Percentiles rank a stretch among this genome's conserved stretches.
phyloP scores from a whole-genome alignment of 306 rosid species.

The Lupinus albus region DNA sequence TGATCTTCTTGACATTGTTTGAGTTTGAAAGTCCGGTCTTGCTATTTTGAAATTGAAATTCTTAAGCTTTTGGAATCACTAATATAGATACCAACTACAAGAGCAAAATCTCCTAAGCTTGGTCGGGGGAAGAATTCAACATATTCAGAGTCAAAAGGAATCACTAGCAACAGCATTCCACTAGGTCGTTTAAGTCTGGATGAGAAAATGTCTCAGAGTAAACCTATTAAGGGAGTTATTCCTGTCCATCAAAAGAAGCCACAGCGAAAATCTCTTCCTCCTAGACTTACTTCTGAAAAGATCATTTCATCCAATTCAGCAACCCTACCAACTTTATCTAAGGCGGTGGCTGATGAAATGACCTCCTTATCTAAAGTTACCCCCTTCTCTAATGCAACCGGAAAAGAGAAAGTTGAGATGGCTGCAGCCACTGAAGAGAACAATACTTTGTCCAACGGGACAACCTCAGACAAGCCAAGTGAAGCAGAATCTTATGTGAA shows the following conservation, averaged over 20 bases:
- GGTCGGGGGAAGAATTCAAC: constrained; percentile 78
- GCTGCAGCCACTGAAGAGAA: constrained; percentile 42
- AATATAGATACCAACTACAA: constrained; percentile 89
- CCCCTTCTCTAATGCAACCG: constrained; percentile 39
- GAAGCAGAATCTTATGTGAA: constrained; percentile 50
- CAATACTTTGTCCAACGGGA: constrained; percentile 33
- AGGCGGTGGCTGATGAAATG: constrained; percentile 53
- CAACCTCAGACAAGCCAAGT: constrained; percentile 35
- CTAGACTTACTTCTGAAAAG: constrained; percentile 73
- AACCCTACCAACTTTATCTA: constrained; percentile 55
- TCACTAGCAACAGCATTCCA: constrained; percentile 42
- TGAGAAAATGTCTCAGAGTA: constrained; percentile 62
- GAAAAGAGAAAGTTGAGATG: constrained; percentile 49
- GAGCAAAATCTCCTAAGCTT: constrained; percentile 98
- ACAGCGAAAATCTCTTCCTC: constrained; percentile 87
- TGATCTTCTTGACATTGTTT: constrained; percentile 35
- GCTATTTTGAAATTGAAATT: constrained; percentile 22
- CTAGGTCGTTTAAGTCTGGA: constrained; percentile 71
- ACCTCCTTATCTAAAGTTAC: constrained; percentile 45
- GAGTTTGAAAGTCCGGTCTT: constrained; percentile 16
- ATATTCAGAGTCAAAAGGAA: constrained; percentile 56
- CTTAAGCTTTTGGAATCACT: constrained; percentile 34
- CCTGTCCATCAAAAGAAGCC: constrained; percentile 71
- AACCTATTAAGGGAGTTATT: constrained; percentile 51
- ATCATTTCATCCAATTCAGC: constrained; percentile 51